Evolutionary conservation across 108 stramenopile genomes (phyloP).

Genomic region (Epipyxis sp.): DNA sequence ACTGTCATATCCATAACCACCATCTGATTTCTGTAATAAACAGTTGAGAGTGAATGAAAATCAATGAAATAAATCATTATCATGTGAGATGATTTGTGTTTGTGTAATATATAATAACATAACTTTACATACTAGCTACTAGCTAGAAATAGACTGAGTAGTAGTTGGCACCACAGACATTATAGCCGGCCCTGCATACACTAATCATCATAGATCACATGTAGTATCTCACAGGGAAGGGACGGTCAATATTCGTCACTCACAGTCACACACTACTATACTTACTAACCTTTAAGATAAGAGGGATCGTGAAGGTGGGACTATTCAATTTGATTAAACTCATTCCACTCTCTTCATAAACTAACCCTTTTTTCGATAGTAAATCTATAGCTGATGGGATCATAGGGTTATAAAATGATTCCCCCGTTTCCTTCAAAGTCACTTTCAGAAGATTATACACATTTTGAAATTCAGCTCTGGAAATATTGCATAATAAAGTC

Average conservation of each 20-base stretch:
- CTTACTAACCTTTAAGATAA: no score
- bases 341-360: slow-evolving; percentile 77
- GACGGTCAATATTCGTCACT: no score
- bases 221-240: no score
- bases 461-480: slow-evolving; percentile 87
- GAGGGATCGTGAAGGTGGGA: no score
- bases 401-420: slow-evolving; percentile 97
- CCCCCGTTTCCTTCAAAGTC: slow-evolving; percentile 82
- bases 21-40: slow-evolving; percentile 96
- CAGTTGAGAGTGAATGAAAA: slow-evolving; percentile 82
- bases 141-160: no score
- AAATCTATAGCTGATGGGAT: slow-evolving; percentile 89
- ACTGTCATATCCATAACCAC: slow-evolving; percentile 97
- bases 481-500: slow-evolving; percentile 87
- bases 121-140: no score
- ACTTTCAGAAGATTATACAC: slow-evolving; percentile 95
- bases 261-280: no score
- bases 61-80: slow-evolving; percentile 74
- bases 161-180: no score
- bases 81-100: no score
- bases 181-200: no score
- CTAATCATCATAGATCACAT: no score
- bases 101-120: no score
- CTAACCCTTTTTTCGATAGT: slow-evolving; percentile 64
- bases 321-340: slow-evolving; percentile 61